Base-by-base conservation (phyloP, 768 basidiomycete species). In the Clavaria fumosa region DNA sequence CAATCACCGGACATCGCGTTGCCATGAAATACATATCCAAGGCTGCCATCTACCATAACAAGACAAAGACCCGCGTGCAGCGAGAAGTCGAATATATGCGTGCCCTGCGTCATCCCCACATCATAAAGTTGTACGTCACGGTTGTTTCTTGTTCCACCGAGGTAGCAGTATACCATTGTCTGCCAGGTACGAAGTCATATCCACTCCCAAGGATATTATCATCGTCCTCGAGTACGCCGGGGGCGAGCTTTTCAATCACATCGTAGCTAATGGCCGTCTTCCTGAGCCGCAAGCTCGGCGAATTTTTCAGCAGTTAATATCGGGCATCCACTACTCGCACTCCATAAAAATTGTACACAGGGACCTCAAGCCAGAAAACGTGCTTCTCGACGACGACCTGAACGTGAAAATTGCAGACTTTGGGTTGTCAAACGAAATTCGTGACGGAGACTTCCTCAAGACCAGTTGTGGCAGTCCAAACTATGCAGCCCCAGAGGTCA, bases 391-490 rank as follows among this genome's bases (percentile, higher is more conserved):
- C 57, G 79, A 82, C 37, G 74, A 79, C 51, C 66, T 80, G 42
- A 85, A 84, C 50, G 78, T 97, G 60, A 99, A 99, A 61, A 96
- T 99, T 44, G 91, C 89, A n/a, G 95, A 99, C 63, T 99, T 97
- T 54, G 95, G 95, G 2, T 65, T 99, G 37, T 85, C 85, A 2
- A 96, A 91, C 55, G 82, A 91, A 53, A 91, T 96, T 63, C 79
- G 77, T 50, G 93, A 97, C 49, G 95, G 93, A 1, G 88, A 90
- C 52, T 97, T 96, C 57, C 64, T 99, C 40, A 88, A 89, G 50
- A 99, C 95, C 5, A 91, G 86, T 47, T 99, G 95, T 55, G 93
- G 95, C 1, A 90, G 86, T 53, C 95, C 95, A 1, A 97, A 99
- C 56, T 99, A 99, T 49, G 95, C 95, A 39, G 93, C 95, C 0